Evolutionary conservation across 2,329 filamentous ascomycete species (phyloP).

Genomic region (Cladophialophora carrionii): DNA sequence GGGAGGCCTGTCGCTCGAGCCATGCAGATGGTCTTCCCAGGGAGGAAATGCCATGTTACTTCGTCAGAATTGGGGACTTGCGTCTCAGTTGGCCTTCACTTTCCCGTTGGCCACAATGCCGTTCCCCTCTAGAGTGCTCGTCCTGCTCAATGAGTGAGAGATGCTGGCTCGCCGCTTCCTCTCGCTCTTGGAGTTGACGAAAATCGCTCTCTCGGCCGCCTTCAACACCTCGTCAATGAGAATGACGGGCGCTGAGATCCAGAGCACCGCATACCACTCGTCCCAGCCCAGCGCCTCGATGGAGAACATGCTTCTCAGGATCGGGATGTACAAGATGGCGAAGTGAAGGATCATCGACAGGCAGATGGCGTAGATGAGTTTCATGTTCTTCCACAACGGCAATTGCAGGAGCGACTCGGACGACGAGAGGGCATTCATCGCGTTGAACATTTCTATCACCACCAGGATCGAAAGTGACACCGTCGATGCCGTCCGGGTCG

Average conservation of each 20-base stretch:
- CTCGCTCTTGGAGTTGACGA: slow-evolving; percentile 43
- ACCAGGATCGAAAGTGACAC: slow-evolving; percentile 89
- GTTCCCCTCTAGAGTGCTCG: slow-evolving; percentile 16
- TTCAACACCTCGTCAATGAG: slow-evolving; percentile 85
- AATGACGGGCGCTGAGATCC: slow-evolving; percentile 88
- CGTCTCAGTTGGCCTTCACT: slow-evolving; percentile 35
- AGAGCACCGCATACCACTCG: slow-evolving; percentile 90
- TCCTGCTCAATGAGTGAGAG: slow-evolving; percentile 4
- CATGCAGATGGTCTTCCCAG: not conserved
- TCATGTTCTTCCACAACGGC: slow-evolving; percentile 98
- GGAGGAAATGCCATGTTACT: not conserved
- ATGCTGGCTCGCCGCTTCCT: slow-evolving; percentile 13
- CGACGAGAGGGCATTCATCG: slow-evolving; percentile 95
- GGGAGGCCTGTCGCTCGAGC: not conserved
- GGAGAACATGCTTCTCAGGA: slow-evolving; percentile 85
- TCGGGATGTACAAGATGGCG: slow-evolving; percentile 85
- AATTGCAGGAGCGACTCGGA: slow-evolving; percentile 92
- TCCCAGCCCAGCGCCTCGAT: slow-evolving; percentile 82
- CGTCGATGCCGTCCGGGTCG: slow-evolving; percentile 83
- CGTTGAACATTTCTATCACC: slow-evolving; percentile 99
- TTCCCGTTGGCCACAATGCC: slow-evolving; percentile 37
- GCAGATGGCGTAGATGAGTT: slow-evolving; percentile 91
- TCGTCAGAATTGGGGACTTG: not conserved
- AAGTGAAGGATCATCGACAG: slow-evolving; percentile 96
- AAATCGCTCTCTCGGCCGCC: slow-evolving; percentile 70